Conservation (phyloP, 208 protist genomes). For the Trypanosoma theileri region DNA sequence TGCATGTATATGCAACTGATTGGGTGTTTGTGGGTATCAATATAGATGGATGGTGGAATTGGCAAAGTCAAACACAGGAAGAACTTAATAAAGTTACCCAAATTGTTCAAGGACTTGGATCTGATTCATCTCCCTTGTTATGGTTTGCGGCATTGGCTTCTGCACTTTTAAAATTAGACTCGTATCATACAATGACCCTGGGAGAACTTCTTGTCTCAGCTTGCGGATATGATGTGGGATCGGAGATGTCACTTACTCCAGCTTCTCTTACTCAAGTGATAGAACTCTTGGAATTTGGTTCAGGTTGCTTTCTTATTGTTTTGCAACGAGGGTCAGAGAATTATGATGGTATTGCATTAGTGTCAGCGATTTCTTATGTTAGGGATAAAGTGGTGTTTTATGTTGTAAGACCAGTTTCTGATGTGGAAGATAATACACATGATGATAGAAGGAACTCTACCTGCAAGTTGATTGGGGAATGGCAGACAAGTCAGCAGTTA, state of each 20-base stretch:
- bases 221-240: constrained; percentile 2
- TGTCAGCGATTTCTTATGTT: constrained; percentile 1
- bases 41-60: constrained; percentile 18
- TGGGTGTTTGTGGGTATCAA: constrained; percentile 14
- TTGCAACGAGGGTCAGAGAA: not conserved
- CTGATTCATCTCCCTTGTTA: constrained; percentile 1
- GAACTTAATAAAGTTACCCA: not conserved
- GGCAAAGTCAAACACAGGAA: constrained; percentile 1
- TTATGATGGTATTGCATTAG: not conserved
- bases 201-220: constrained; percentile 4
- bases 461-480: constrained; percentile 11
- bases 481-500: constrained; percentile 9
- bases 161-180: constrained; percentile 13
- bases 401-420: not conserved
- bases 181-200: constrained; percentile 6
- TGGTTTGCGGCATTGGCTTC: constrained; percentile 13
- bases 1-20: constrained; percentile 4
- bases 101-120: not conserved
- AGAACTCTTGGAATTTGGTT: not conserved
- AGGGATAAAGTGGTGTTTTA: constrained; percentile 13
- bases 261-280: not conserved
- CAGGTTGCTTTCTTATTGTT: not conserved
- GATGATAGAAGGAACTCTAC: not conserved
- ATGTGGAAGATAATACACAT: not conserved
- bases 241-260: constrained; percentile 3